These are phyloP conservation scores for Ogataea zsoltii DNA, from an alignment of 805 yeast genomes.

Conservation along the genomic window DNA sequence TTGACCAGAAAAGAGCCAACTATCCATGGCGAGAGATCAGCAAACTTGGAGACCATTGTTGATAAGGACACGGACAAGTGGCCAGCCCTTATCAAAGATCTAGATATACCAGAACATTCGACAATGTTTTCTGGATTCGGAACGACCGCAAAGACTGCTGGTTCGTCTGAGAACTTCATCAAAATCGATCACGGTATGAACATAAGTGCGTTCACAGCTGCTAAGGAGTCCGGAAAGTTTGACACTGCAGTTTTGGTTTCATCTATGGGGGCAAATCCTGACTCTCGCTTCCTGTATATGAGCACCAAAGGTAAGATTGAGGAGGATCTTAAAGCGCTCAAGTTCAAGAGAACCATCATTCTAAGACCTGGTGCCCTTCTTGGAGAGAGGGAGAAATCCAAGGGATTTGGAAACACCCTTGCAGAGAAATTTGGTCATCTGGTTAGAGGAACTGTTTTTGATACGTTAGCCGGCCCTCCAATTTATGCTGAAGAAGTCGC, in stretches of 20 bases:
- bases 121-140: constrained; percentile 69
- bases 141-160: constrained; percentile 72
- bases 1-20: constrained; percentile 50
- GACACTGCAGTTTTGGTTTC: constrained; percentile 69
- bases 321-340: constrained; percentile 58
- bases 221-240: constrained; percentile 63
- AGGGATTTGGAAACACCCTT: constrained; percentile 38
- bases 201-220: constrained; percentile 66
- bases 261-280: constrained; percentile 59
- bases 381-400: constrained; percentile 55
- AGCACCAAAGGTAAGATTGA: constrained; percentile 78
- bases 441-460: constrained; percentile 37
- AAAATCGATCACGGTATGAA: constrained; percentile 77
- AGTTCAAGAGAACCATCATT: constrained; percentile 71
- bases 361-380: constrained; percentile 75
- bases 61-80: constrained; percentile 53
- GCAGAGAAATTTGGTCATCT: constrained; percentile 35
- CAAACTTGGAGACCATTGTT: constrained; percentile 37
- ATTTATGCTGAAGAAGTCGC: constrained; percentile 69
- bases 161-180: constrained; percentile 67
- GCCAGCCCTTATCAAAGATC: constrained; percentile 40
- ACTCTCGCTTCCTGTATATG: constrained; percentile 61
- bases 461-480: constrained; percentile 41
- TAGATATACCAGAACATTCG: constrained; percentile 36
- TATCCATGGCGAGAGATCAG: constrained; percentile 16